A percentile compares a stretch with the other conserved stretches of the same genome.
These are phyloP conservation scores for Endocalyx cinctus DNA, from an alignment of 2,329 filamentous ascomycete genomes.

Conservation along the genomic window DNA sequence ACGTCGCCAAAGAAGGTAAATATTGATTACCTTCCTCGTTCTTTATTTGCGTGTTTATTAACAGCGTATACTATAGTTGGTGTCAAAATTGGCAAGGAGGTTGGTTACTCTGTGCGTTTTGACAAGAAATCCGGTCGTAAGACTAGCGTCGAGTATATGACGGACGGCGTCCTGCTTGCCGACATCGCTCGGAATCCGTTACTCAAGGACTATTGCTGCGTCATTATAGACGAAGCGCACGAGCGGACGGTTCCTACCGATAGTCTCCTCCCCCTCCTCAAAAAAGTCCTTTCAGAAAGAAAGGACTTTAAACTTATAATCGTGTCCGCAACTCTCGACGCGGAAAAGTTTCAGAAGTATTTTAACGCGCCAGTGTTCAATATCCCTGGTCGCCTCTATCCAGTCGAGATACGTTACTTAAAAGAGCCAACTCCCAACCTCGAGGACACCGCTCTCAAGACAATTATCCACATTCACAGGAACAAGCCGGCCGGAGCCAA, in stretches of 20 bases:
- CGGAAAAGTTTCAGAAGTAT: neutral
- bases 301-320: neutral
- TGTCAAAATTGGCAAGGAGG: neutral
- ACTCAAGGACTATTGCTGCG: neutral
- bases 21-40: too few relatives aligned
- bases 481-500: too few relatives aligned
- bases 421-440: neutral
- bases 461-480: neutral
- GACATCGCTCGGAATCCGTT: neutral
- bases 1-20: neutral
- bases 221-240: neutral
- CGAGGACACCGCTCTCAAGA: neutral
- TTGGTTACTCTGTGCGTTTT: neutral
- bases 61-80: too few relatives aligned
- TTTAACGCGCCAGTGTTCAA: neutral
- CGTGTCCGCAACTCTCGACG: neutral
- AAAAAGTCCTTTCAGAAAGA: neutral
- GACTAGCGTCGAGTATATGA: neutral
- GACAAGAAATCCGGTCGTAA: neutral
- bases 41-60: too few relatives aligned
- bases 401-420: neutral
- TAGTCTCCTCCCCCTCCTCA: neutral
- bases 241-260: neutral
- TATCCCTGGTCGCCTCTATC: neutral
- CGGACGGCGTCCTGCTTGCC: neutral